Evolutionary conservation across 2,329 filamentous ascomycete genomes (phyloP).

Genomic region (Exophiala lecanii-corni): DNA sequence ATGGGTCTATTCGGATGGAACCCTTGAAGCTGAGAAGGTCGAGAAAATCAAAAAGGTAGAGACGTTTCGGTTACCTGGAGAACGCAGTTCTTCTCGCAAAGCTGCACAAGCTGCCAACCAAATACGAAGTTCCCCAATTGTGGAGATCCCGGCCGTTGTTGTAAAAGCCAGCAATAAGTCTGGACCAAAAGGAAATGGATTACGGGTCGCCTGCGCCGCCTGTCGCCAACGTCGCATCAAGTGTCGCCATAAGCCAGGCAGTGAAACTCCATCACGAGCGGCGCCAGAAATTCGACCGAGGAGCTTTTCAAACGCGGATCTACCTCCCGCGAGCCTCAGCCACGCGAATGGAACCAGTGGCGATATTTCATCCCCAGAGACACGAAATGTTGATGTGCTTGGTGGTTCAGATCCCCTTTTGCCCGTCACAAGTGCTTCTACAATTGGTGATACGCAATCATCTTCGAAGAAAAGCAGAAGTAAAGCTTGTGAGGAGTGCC

Average conservation of each 20-base stretch:
- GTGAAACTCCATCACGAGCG: slow-evolving; percentile 27
- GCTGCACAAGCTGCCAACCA: slow-evolving; percentile 27
- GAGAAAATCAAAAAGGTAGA: slow-evolving; percentile 25
- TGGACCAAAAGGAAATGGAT: slow-evolving; percentile 38
- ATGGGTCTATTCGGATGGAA: slow-evolving; percentile 57
- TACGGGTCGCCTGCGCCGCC: slow-evolving; percentile 53
- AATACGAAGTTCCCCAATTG: slow-evolving; percentile 1
- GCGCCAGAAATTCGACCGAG: slow-evolving; percentile 30
- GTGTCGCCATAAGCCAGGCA: slow-evolving; percentile 60
- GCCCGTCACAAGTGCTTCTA: neutral
- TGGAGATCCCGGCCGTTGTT: slow-evolving; percentile 1
- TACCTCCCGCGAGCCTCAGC: slow-evolving; percentile 5
- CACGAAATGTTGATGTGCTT: slow-evolving; percentile 4
- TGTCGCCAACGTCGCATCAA: slow-evolving; percentile 59
- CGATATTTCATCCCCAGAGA: slow-evolving; percentile 8
- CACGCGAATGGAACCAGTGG: slow-evolving; percentile 8
- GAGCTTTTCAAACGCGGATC: slow-evolving; percentile 20
- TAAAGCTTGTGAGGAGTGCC: slow-evolving; percentile 62
- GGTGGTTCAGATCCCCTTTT: neutral
- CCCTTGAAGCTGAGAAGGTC: slow-evolving; percentile 32
- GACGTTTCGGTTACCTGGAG: slow-evolving; percentile 24
- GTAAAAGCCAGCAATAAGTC: slow-evolving; percentile 43
- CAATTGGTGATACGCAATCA: slow-evolving; percentile 12
- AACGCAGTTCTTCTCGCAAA: slow-evolving; percentile 41
- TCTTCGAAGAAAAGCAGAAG: slow-evolving; percentile 55